phyloP scores from a whole-genome alignment of 2,329 filamentous ascomycete species.

The Epichloe coenophiala region DNA sequence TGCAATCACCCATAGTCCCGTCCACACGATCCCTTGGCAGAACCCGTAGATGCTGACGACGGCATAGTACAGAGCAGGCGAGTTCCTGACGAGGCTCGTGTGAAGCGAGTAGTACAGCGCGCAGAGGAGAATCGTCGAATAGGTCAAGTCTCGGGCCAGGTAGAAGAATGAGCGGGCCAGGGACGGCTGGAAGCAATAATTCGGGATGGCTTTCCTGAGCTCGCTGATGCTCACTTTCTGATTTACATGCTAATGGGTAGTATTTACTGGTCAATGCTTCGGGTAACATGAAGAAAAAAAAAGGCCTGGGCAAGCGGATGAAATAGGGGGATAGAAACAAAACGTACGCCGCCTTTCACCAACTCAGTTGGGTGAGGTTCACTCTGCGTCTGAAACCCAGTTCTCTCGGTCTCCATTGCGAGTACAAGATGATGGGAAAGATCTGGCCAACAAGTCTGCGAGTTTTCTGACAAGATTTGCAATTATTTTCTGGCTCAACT shows the following conservation, averaged over 20 bases:
- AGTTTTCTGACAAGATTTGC: too few relatives aligned
- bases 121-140: slow-evolving; percentile 23
- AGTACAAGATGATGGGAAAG: too few relatives aligned
- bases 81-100: background rate
- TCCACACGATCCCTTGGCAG: slow-evolving; percentile 50
- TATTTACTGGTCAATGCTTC: background rate
- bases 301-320: background rate
- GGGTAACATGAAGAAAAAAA: background rate
- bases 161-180: slow-evolving; percentile 21
- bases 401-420: background rate
- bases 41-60: slow-evolving; percentile 38
- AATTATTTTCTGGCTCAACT: too few relatives aligned
- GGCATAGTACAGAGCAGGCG: background rate
- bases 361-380: slow-evolving; percentile 3
- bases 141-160: slow-evolving; percentile 39
- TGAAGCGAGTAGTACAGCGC: background rate
- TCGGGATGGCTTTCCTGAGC: slow-evolving; percentile 34
- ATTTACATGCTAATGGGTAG: background rate
- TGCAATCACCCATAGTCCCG: slow-evolving; percentile 56
- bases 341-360: slow-evolving; percentile 1
- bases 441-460: too few relatives aligned
- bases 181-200: slow-evolving; percentile 42
- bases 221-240: background rate
- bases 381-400: background rate
- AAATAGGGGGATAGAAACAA: too few relatives aligned